Evolutionary conservation across 1,284 basidiomycete species (phyloP).

Genomic region (Cystobasidiaceae sp.): DNA sequence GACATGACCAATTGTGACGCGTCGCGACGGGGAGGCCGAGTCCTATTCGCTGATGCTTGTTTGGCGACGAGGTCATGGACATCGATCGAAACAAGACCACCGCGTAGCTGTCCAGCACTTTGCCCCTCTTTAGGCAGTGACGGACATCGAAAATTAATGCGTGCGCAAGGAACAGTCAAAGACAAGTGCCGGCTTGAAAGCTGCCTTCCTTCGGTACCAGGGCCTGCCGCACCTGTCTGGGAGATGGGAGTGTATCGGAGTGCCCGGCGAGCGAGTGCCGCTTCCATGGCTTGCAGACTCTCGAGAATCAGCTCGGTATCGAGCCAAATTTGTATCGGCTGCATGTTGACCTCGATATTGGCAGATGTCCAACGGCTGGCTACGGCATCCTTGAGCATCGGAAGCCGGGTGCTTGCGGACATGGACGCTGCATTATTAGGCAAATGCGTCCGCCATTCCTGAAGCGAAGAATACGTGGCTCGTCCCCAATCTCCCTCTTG

Average conservation of each 20-base stretch:
- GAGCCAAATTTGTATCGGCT: conserved; percentile 24
- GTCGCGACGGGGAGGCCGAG: not conserved
- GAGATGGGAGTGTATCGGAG: no score
- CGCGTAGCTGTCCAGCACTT: not conserved
- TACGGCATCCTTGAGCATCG: conserved; percentile 29
- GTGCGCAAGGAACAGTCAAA: no score
- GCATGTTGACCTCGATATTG: not conserved
- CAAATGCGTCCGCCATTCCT: conserved; percentile 44
- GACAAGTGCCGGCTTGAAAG: no score
- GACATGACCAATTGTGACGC: not conserved
- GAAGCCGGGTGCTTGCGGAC: conserved; percentile 26
- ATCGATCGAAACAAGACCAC: not conserved
- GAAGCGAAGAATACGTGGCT: not conserved
- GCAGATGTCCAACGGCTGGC: not conserved
- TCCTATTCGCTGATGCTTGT: not conserved
- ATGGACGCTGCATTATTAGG: conserved; percentile 40
- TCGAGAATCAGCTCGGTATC: not conserved
- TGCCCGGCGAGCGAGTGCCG: not conserved
- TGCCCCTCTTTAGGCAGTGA: no score
- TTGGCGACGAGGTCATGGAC: conserved; percentile 1
- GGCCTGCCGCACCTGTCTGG: no score
- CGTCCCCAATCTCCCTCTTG: conserved; percentile 45
- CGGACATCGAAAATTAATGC: no score
- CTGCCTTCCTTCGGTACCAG: no score
- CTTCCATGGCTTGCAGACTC: not conserved